Evolutionary conservation across 2,329 filamentous ascomycete genomes (phyloP).

Genomic region (Thermomyces lanuginosus): DNA sequence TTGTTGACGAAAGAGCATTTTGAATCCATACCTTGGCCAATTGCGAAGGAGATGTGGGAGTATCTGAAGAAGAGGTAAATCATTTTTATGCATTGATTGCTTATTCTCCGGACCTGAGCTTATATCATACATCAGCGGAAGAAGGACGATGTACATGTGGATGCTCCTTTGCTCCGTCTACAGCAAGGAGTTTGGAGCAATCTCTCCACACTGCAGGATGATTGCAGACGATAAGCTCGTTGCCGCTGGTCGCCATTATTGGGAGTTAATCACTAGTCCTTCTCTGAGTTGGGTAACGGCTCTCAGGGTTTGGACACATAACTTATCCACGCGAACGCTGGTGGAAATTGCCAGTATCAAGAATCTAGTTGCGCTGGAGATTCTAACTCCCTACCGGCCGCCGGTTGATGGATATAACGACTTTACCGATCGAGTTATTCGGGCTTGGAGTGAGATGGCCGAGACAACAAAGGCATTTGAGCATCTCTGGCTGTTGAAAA

Average conservation of each 20-base stretch:
- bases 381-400: slow-evolving; percentile 11
- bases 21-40: slow-evolving; percentile 21
- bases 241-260: too few species aligned
- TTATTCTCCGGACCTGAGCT: slow-evolving; percentile 3
- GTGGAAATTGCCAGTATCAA: slow-evolving; percentile 22
- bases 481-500: slow-evolving; percentile 21
- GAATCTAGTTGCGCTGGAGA: slow-evolving; percentile 26
- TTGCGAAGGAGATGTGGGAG: slow-evolving; percentile 26
- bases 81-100: slow-evolving; percentile 1
- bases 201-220: slow-evolving; percentile 16
- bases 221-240: slow-evolving; percentile 14
- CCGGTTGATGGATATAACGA: slow-evolving; percentile 6
- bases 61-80: slow-evolving; percentile 20
- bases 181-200: slow-evolving; percentile 17
- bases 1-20: slow-evolving; percentile 20
- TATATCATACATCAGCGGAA: slow-evolving; percentile 13
- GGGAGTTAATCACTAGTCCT: too few species aligned
- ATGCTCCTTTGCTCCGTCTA: slow-evolving; percentile 25
- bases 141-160: slow-evolving; percentile 28
- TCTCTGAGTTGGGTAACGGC: slow-evolving; percentile 25
- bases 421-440: slow-evolving; percentile 25
- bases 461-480: slow-evolving; percentile 17
- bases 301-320: slow-evolving; percentile 19
- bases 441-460: slow-evolving; percentile 26
- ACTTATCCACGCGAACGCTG: slow-evolving; percentile 19